Percentiles rank a stretch among this genome's conserved stretches.
Conservation (phyloP, 768 basidiomycete species). For the Scleroderma citrinum region DNA sequence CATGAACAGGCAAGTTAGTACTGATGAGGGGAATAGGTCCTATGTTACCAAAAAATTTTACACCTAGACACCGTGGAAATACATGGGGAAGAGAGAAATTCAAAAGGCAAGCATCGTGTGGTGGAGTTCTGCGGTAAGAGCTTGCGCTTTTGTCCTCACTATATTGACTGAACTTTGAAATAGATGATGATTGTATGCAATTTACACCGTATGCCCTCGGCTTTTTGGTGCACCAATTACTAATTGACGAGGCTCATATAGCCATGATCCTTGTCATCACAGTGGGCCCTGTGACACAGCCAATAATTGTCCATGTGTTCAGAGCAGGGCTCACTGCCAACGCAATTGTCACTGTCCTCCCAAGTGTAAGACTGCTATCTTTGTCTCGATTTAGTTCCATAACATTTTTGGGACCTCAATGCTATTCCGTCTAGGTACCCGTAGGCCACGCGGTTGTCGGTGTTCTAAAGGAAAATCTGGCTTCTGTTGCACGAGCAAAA, state of each 20-base stretch:
- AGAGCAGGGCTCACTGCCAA: conserved; percentile 48
- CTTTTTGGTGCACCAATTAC: not conserved
- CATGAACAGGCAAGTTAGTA: not conserved
- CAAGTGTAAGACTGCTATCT: conserved; percentile 36
- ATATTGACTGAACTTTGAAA: not conserved
- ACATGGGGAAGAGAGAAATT: not conserved
- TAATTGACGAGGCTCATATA: conserved; percentile 14
- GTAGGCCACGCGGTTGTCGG: conserved; percentile 52
- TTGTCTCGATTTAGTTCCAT: not conserved
- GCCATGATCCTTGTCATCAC: conserved; percentile 50
- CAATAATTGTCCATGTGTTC: conserved; percentile 44
- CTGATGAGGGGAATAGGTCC: conserved; percentile 16
- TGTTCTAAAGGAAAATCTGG: conserved; percentile 31
- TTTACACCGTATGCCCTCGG: conserved; percentile 13
- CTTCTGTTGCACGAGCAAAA: conserved; percentile 31
- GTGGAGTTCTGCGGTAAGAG: conserved; percentile 19
- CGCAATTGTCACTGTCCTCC: conserved; percentile 47
- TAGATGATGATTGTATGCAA: conserved; percentile 5
- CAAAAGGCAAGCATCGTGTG: conserved; percentile 6
- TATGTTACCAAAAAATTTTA: conserved; percentile 15
- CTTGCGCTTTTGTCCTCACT: conserved; percentile 17
- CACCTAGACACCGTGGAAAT: not conserved
- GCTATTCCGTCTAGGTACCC: conserved; percentile 36
- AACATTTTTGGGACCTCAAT: not conserved
- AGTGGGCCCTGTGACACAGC: conserved; percentile 44